A percentile compares a stretch with the other conserved stretches of the same genome.
Conservation (phyloP, 1,139 yeast species). For the Geotrichum citri-aurantii region DNA sequence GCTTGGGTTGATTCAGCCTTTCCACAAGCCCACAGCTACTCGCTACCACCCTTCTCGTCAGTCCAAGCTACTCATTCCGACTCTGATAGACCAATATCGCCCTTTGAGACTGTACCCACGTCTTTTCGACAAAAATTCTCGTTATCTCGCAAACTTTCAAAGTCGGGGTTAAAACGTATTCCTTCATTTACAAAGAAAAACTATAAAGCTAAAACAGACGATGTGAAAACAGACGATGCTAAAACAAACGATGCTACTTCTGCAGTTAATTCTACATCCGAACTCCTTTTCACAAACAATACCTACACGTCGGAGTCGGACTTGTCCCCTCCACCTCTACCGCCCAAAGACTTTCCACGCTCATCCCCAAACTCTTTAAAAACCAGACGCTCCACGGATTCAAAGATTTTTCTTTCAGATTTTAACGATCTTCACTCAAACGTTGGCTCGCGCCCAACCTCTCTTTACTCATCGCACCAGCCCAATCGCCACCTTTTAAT, state of each 20-base stretch:
- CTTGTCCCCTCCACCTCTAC: slow-evolving; percentile 10
- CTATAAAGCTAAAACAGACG: not conserved
- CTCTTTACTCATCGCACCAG: slow-evolving; percentile 14
- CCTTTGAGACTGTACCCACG: slow-evolving; percentile 8
- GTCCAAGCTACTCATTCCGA: not conserved
- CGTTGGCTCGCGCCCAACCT: slow-evolving; percentile 13
- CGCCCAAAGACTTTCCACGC: slow-evolving; percentile 9
- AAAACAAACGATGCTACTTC: not conserved
- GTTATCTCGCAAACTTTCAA: slow-evolving; percentile 20
- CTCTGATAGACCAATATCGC: slow-evolving; percentile 10
- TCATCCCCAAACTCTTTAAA: not conserved
- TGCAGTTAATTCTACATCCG: not conserved
- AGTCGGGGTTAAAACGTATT: slow-evolving; percentile 10
- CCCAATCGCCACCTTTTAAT: slow-evolving; percentile 18
- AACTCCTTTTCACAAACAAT: not conserved
- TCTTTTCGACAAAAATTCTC: slow-evolving; percentile 21
- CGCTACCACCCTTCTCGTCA: not conserved
- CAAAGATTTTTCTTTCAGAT: slow-evolving; percentile 4
- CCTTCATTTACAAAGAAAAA: slow-evolving; percentile 13
- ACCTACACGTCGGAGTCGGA: not conserved
- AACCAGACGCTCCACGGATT: slow-evolving; percentile 4
- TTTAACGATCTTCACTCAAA: slow-evolving; percentile 11
- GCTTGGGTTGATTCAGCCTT: not conserved
- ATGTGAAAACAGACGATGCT: not conserved
- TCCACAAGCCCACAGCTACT: not conserved